These are phyloP conservation scores for Globisporangium cylindrosporum DNA, from an alignment of 352 stramenopile species.

Conservation along the genomic window DNA sequence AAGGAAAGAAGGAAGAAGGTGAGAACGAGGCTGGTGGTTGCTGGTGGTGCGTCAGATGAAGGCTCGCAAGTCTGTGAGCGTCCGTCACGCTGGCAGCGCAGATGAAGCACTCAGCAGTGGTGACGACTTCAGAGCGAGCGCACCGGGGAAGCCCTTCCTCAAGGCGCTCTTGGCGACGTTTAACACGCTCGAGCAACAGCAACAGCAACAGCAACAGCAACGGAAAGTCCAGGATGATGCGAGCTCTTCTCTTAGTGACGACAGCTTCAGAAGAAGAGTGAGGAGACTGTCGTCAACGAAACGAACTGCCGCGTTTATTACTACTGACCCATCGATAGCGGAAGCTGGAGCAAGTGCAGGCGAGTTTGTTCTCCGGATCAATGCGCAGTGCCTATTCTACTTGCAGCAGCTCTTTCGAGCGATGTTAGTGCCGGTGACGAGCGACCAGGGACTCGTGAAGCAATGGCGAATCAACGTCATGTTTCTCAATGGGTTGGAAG, in stretches of 20 bases:
- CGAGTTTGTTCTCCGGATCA: conserved; percentile 17
- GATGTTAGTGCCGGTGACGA: conserved; percentile 17
- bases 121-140: conserved; percentile 4
- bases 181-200: conserved; percentile 10
- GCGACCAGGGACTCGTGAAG: conserved; percentile 15
- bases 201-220: not conserved
- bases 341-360: not conserved
- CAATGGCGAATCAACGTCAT: conserved; percentile 19
- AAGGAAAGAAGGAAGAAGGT: not conserved
- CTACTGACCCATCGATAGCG: not conserved
- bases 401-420: conserved; percentile 21
- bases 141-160: conserved; percentile 20
- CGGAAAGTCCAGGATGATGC: not conserved
- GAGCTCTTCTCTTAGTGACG: not conserved
- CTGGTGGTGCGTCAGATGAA: not conserved
- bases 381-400: conserved; percentile 21
- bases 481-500: conserved; percentile 14
- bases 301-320: not conserved
- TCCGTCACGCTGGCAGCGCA: not conserved
- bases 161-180: conserved; percentile 12
- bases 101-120: not conserved
- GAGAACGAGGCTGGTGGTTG: not conserved
- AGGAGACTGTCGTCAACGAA: not conserved
- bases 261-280: not conserved
- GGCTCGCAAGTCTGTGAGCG: not conserved